These are phyloP conservation scores for Neohortaea acidophila DNA, from an alignment of 495 filamentous ascomycete genomes.

Conservation along the genomic window DNA sequence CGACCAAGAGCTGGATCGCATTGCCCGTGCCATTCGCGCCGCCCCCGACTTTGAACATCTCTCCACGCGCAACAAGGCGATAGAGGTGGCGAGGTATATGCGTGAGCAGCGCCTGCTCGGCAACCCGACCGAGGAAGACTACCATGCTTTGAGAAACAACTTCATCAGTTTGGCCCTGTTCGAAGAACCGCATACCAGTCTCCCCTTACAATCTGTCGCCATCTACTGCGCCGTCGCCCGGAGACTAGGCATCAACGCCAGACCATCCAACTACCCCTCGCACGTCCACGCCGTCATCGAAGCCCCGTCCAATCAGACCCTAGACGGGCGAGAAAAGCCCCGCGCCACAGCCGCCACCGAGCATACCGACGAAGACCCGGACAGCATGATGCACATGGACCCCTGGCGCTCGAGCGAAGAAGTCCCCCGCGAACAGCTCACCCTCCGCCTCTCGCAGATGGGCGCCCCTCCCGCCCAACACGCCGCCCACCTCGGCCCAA, in stretches of 20 bases:
- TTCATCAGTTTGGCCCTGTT: conserved; percentile 59
- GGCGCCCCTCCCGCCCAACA: conserved; percentile 42
- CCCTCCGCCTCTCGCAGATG: conserved; percentile 43
- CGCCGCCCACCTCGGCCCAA: conserved; percentile 41
- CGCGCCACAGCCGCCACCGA: conserved; percentile 7
- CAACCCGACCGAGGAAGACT: conserved; percentile 44
- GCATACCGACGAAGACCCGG: conserved; percentile 18
- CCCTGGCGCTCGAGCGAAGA: conserved; percentile 61
- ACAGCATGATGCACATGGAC: conserved; percentile 58
- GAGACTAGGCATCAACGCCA: conserved; percentile 51
- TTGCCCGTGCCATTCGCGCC: conserved; percentile 39
- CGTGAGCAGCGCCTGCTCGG: conserved; percentile 51
- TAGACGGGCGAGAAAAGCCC: conserved; percentile 38
- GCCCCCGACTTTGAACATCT: conserved; percentile 36
- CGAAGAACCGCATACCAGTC: conserved; percentile 47
- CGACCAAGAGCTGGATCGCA: conserved; percentile 41
- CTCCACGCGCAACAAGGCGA: conserved; percentile 48
- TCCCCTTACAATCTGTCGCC: conserved; percentile 64
- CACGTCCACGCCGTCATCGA: conserved; percentile 65
- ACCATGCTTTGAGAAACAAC: conserved; percentile 67
- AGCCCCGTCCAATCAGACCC: conserved; percentile 40
- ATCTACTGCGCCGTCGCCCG: conserved; percentile 55
- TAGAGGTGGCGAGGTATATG: conserved; percentile 51
- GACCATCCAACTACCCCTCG: conserved; percentile 59
- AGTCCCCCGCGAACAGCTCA: conserved; percentile 42